A percentile compares a stretch with the other conserved stretches of the same genome.
Evolutionary conservation across 1,284 basidiomycete species (phyloP).

Genomic region (Moniliophthora roreri): DNA sequence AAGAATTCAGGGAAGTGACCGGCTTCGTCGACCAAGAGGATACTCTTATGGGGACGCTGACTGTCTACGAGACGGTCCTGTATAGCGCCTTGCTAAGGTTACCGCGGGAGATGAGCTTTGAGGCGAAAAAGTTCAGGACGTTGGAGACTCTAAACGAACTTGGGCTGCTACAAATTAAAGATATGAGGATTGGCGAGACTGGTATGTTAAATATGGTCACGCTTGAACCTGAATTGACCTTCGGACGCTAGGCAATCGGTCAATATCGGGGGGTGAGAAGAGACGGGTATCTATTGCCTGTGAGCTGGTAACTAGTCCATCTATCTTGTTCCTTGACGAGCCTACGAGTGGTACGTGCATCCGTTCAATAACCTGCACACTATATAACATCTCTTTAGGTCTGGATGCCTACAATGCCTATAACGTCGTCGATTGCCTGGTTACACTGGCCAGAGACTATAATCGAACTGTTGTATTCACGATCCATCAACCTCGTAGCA

Average conservation of each 20-base stretch:
- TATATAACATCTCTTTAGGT: constrained; percentile 41
- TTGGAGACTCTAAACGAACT: constrained; percentile 96
- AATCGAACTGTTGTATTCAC: constrained; percentile 97
- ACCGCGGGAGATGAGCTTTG: constrained; percentile 91
- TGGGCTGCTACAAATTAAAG: constrained; percentile 90
- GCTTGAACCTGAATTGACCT: background rate
- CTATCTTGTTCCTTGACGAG: constrained; percentile 94
- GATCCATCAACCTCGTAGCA: constrained; percentile 97
- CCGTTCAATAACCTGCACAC: background rate
- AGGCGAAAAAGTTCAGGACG: constrained; percentile 92
- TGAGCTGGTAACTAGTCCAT: constrained; percentile 94
- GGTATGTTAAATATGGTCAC: constrained; percentile 47
- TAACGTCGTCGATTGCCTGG: constrained; percentile 91
- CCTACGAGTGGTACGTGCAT: constrained; percentile 81
- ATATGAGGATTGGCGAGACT: constrained; percentile 85
- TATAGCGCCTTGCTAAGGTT: constrained; percentile 90
- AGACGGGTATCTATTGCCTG: constrained; percentile 96
- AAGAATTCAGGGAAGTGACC: constrained; percentile 81
- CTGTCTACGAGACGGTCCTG: constrained; percentile 95
- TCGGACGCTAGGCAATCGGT: constrained; percentile 58
- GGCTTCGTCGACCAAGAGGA: constrained; percentile 99
- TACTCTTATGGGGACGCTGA: constrained; percentile 93
- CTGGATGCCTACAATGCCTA: constrained; percentile 94
- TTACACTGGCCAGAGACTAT: constrained; percentile 83
- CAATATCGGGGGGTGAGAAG: constrained; percentile 96